Conservation (phyloP, 1,284 basidiomycete species). For the Boletellus deceptivus region DNA sequence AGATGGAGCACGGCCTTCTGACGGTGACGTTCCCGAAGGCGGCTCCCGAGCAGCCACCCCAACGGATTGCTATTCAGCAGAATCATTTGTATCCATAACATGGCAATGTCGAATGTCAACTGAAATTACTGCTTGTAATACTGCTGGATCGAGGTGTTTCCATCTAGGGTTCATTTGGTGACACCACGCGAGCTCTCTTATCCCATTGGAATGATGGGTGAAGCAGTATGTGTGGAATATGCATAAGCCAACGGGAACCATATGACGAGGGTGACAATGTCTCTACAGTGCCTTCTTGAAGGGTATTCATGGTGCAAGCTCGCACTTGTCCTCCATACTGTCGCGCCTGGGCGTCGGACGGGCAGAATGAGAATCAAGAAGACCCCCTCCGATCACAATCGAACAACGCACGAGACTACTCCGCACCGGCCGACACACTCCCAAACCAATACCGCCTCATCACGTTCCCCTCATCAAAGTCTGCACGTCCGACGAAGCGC, state of each 20-base stretch:
- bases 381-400: too few species aligned
- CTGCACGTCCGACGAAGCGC: constrained; percentile 38
- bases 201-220: too few species aligned
- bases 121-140: too few species aligned
- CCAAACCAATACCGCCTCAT: constrained; percentile 33
- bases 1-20: constrained; percentile 25
- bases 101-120: too few species aligned
- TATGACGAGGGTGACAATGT: neutral
- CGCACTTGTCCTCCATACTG: too few species aligned
- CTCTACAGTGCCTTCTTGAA: neutral
- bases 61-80: constrained; percentile 7
- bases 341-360: too few species aligned
- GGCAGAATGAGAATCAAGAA: neutral
- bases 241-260: neutral
- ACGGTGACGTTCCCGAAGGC: constrained; percentile 29
- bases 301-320: too few species aligned
- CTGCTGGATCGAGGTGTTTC: too few species aligned
- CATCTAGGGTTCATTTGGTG: too few species aligned
- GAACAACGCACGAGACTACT: neutral
- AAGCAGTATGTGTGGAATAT: too few species aligned
- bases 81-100: too few species aligned
- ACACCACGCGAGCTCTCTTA: too few species aligned
- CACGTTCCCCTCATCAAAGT: constrained; percentile 30
- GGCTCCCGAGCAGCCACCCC: neutral
- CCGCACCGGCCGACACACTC: constrained; percentile 2